A percentile compares a stretch with the other conserved stretches of the same genome.
phyloP scores from a whole-genome alignment of 208 protist genomes.

The Leishmania mexicana region DNA sequence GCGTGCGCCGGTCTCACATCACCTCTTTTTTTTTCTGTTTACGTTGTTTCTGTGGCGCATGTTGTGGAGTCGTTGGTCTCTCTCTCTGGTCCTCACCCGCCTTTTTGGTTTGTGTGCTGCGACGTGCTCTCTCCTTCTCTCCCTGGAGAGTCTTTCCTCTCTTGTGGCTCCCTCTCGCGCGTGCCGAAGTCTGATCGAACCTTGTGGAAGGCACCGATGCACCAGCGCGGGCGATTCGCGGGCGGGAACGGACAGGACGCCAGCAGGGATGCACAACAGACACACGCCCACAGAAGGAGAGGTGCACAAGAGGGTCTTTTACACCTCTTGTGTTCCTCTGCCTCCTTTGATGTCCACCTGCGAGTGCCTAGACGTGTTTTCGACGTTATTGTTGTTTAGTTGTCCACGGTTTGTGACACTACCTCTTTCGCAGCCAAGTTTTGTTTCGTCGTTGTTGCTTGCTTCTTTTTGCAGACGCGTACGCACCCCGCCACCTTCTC shows the following conservation, averaged over 20 bases:
- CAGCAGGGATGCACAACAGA: background rate
- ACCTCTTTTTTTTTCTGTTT: background rate
- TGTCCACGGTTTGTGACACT: background rate
- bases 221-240: background rate
- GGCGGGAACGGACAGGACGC: background rate
- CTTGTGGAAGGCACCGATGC: background rate
- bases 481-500: background rate
- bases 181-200: background rate
- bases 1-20: background rate
- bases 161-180: background rate
- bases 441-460: background rate
- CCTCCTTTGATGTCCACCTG: background rate
- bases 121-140: background rate
- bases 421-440: background rate
- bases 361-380: background rate
- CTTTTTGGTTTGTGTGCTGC: background rate
- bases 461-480: background rate
- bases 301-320: background rate
- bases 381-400: background rate
- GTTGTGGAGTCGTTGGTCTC: background rate
- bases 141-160: background rate
- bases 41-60: background rate
- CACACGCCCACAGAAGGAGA: background rate
- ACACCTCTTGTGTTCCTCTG: background rate
- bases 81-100: background rate